Base-by-base conservation (phyloP, 306 rosid species). In the Cucurbita moschata region DNA sequence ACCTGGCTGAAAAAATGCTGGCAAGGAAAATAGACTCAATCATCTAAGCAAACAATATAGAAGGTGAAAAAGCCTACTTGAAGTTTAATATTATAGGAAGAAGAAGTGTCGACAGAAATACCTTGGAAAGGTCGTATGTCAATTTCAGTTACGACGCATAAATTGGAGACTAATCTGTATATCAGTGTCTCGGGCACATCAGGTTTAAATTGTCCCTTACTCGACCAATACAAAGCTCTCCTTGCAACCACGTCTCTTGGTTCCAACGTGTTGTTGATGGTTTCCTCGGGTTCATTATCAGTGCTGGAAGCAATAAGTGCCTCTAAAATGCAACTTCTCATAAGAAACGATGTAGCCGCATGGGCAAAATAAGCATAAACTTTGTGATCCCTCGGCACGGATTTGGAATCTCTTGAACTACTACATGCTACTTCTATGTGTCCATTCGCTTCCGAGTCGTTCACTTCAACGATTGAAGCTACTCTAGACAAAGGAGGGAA, bases 221-320 rank as follows among this genome's bases (percentile, higher is more conserved):
- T 94, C 50, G 97, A 91, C 99, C 99, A 94, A 77, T 91, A 94
- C 9, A 77, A 86, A 78, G 61, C 76, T 78, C 84, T 80, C 64
- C 35, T 77, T 30, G 1, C 54, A 67, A 84, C 5, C 7, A 2
- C 1, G 30, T 79, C 86, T 72, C 86, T 63, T 16, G 82, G 75
- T 9, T 80, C 85, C 70, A 94, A 87, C 44, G 99, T 91, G 83
- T 94, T 79, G 26, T 18, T 73, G 74, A 94, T 86, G 82, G 95
- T 89, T 84, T 94, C 99, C 58, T 59, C 79, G 12, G 96, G 99
- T 53, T 62, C 63, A 81, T 94, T 89, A 79, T 94, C 99, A 26
- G 97, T 94, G 88, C 99, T 94, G 63, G 99, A 94, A 51, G 99
- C 99, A 71, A 79, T 42, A 56, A 90, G 68, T 49, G 96, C 85